phyloP scores from a whole-genome alignment of 208 protist species.

The Leishmania martiniquensis region DNA sequence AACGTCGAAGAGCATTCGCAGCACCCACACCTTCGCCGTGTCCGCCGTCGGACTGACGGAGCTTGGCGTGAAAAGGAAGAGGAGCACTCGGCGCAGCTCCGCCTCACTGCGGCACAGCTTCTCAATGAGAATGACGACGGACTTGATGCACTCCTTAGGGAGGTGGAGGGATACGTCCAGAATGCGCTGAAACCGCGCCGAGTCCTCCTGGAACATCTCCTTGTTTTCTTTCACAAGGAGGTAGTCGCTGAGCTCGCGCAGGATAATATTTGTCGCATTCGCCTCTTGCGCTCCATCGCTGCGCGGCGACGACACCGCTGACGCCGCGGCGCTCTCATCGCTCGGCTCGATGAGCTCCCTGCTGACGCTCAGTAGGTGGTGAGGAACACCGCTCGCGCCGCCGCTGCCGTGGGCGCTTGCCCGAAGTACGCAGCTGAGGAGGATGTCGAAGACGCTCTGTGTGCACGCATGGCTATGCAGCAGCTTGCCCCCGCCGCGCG shows the following conservation, averaged over 20 bases:
- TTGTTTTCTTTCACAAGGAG: slow-evolving; percentile 70
- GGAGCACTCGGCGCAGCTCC: slow-evolving; percentile 67
- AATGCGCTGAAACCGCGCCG: slow-evolving; percentile 60
- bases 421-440: slow-evolving; percentile 63
- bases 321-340: slow-evolving; percentile 8
- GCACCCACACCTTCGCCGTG: slow-evolving; percentile 69
- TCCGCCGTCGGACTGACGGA: slow-evolving; percentile 35
- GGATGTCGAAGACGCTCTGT: slow-evolving; percentile 62
- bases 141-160: slow-evolving; percentile 75
- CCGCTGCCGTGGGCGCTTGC: slow-evolving; percentile 10
- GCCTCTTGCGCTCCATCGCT: slow-evolving; percentile 14
- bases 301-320: neutral
- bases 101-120: slow-evolving; percentile 76
- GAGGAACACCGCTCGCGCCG: slow-evolving; percentile 6
- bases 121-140: slow-evolving; percentile 80
- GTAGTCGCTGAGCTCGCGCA: slow-evolving; percentile 86
- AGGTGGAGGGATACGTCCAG: slow-evolving; percentile 55
- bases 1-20: slow-evolving; percentile 92
- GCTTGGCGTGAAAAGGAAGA: slow-evolving; percentile 61
- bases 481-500: slow-evolving; percentile 45
- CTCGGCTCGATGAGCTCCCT: neutral
- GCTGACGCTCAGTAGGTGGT: neutral
- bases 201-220: slow-evolving; percentile 57
- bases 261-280: slow-evolving; percentile 55
- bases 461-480: slow-evolving; percentile 71